A percentile compares a stretch with the other conserved stretches of the same genome.
Conservation (phyloP, 2,329 filamentous ascomycete genomes). For the Xylaria sp. region DNA sequence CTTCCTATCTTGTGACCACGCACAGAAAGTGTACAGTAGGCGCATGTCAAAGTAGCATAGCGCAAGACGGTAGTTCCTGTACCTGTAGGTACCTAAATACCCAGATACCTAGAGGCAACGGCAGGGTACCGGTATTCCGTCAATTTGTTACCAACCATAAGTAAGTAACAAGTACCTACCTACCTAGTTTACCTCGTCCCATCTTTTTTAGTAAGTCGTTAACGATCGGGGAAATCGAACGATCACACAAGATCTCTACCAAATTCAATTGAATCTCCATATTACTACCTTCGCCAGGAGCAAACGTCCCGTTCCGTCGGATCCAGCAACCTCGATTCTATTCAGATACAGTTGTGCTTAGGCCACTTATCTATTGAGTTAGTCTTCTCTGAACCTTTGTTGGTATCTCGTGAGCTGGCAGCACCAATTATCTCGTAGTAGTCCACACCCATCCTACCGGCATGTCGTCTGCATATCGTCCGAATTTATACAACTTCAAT, state of each 20-base stretch:
- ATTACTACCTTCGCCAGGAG: constrained; percentile 30
- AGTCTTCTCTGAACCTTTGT: constrained; percentile 20
- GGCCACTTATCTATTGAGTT: neutral
- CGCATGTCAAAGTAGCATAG: constrained; percentile 4
- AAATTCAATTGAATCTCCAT: neutral
- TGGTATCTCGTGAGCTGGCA: constrained; percentile 17
- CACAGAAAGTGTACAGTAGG: constrained; percentile 2
- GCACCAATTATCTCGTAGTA: constrained; percentile 10
- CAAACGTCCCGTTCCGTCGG: constrained; percentile 25
- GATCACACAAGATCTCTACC: constrained; percentile 8
- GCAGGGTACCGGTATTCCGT: neutral
- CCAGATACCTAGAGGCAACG: no score
- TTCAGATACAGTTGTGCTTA: constrained; percentile 17
- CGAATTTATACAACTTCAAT: neutral
- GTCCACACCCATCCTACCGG: no score
- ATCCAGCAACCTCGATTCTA: constrained; percentile 14
- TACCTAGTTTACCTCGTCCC: neutral
- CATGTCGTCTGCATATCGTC: neutral
- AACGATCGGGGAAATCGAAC: neutral
- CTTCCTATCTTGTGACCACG: constrained; percentile 16
- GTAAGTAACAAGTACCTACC: neutral
- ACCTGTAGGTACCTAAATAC: no score
- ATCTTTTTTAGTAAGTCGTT: neutral
- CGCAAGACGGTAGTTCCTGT: no score
- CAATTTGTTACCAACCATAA: neutral